Evolutionary conservation across 2,329 filamentous ascomycete genomes (phyloP).

Genomic region (Arachnomyces sp.): DNA sequence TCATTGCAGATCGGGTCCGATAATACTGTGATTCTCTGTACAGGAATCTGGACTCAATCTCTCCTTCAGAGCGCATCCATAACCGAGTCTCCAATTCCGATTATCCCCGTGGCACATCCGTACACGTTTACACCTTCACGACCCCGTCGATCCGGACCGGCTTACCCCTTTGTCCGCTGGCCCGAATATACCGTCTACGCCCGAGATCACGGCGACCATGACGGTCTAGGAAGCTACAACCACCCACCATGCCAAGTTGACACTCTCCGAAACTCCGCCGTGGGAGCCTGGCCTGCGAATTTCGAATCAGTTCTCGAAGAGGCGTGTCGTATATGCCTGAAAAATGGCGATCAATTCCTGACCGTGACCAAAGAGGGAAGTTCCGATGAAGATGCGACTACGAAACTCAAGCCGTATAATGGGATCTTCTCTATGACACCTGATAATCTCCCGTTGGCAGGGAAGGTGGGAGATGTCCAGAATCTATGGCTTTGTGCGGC

Average conservation of each 20-base stretch:
- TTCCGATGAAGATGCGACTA: conserved; percentile 1
- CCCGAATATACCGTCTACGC: conserved; percentile 29
- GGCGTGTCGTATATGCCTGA: conserved; percentile 8
- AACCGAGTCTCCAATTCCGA: conserved; percentile 21
- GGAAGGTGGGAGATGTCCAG: conserved; percentile 15
- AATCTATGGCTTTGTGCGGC: conserved; percentile 27
- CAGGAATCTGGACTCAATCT: conserved; percentile 25
- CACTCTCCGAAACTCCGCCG: conserved; percentile 12
- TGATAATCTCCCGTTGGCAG: conserved; percentile 27
- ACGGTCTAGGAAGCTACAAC: conserved; percentile 28
- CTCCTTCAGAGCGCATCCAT: conserved; percentile 4
- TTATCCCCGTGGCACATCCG: conserved; percentile 30
- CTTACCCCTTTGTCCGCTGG: conserved; percentile 27
- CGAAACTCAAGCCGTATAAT: conserved; percentile 19
- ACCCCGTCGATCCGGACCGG: conserved; percentile 7
- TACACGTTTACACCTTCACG: conserved; percentile 23
- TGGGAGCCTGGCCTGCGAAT: conserved; percentile 17
- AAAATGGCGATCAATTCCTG: conserved; percentile 8
- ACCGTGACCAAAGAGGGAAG: conserved; percentile 9
- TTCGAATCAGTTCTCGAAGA: conserved; percentile 17
- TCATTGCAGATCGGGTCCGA: conserved; percentile 11
- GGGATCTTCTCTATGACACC: conserved; percentile 30
- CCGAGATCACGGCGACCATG: conserved; percentile 25
- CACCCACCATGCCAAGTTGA: conserved; percentile 19
- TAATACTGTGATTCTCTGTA: conserved; percentile 20